Evolutionary conservation across 2,329 filamentous ascomycete genomes (phyloP).

Genomic region (Monilinia fructigena): DNA sequence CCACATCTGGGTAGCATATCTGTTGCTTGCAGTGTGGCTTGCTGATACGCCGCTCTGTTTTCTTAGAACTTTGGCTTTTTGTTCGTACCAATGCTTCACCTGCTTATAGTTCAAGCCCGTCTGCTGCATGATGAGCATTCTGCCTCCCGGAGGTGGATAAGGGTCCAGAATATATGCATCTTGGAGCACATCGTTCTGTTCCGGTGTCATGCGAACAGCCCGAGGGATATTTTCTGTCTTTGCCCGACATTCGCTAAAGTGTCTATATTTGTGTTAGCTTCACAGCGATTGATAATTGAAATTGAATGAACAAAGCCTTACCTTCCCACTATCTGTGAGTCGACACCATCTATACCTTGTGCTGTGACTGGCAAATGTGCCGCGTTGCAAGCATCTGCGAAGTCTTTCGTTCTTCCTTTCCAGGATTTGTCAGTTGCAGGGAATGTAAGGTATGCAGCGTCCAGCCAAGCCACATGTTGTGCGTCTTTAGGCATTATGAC

Average conservation of each 20-base stretch:
- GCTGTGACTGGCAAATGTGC: background rate
- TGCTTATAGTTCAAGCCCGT: background rate
- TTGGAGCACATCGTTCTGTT: background rate
- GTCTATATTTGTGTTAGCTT: constrained; percentile 12
- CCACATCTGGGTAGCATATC: background rate
- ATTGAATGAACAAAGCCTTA: background rate
- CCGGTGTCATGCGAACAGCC: background rate
- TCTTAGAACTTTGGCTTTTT: background rate
- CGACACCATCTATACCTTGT: constrained; percentile 5
- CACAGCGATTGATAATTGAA: background rate
- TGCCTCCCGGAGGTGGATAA: background rate
- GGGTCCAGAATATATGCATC: background rate
- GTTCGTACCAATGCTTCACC: constrained; percentile 9
- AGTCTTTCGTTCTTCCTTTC: background rate
- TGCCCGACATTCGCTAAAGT: constrained; percentile 2
- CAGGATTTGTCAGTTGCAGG: background rate
- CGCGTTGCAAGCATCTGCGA: background rate
- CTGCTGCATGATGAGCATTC: background rate
- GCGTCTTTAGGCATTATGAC: background rate
- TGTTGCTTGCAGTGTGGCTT: background rate
- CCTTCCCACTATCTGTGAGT: constrained; percentile 12
- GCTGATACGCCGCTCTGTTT: background rate
- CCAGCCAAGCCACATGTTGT: background rate
- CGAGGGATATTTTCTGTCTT: background rate
- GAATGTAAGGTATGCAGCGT: background rate